Evolutionary conservation across 495 filamentous ascomycete species (phyloP), one percentile per base, ranked within the genome.

Genomic region (Penicillium subrubescens): DNA sequence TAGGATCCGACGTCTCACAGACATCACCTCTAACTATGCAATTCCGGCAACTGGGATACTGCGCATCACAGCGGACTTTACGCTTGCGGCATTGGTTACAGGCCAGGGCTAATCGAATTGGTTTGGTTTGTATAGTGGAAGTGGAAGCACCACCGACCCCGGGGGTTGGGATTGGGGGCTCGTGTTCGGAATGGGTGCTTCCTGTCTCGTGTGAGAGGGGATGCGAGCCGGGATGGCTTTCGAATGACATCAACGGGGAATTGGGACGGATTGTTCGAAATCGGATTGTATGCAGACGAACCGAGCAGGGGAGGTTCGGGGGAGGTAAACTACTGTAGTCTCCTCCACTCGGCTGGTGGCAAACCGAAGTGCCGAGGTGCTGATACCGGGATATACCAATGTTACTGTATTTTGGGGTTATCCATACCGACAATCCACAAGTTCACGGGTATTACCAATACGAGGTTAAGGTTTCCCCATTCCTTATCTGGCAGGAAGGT

Each of bases 1-100:
- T 31, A 17, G 52, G 52, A 48, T 62, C 60, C 2, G 35, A 46
- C 8, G 60, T 62, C 27, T 62, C 50, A 43, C 60, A 62, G 0
- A 57, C 5, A 57, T 62, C 60, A 0, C 60, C 60, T 5, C 60
- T 33, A 15, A 57, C 17, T 3, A 52, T 56, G 52, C 44, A 53
- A 31, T 53, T 53, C 0, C 51, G 51, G n/a, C 51, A 53, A 8
- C 21, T 53, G 0, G 51, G 51, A 2, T 31, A 27, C 51, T 53
- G 51, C 17, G 51, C 51, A 7, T 53, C 51, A 11, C 51, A 53
- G 2, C 51, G 51, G 11, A 53, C 51, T 8, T 53, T 53, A 27
- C 51, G 51, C 8, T 53, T 33, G 5, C 51, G 51, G n/a, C 51
- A 53, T 33, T 53, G 51, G 27, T 53, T 29, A 17, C 51, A 53